Evolutionary conservation across 805 yeast genomes (phyloP).

Genomic region (Lipomyces mesembrius): DNA sequence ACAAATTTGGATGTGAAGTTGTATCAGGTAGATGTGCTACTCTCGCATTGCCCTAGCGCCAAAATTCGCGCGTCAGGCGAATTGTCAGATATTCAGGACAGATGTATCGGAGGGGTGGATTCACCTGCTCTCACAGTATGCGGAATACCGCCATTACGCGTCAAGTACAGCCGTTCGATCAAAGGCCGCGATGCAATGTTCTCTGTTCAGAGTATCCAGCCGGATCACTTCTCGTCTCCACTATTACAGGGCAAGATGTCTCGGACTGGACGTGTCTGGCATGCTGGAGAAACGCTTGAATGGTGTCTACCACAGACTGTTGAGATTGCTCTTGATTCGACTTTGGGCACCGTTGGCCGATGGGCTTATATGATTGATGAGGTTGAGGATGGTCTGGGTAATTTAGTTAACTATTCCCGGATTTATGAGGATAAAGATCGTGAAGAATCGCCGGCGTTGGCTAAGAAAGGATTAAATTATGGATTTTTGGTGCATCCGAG

Average conservation of each 20-base stretch:
- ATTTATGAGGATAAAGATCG: slow-evolving; percentile 35
- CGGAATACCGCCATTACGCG: slow-evolving; percentile 80
- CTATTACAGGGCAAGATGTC: slow-evolving; percentile 36
- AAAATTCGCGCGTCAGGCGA: slow-evolving; percentile 49
- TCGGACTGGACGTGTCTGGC: slow-evolving; percentile 34
- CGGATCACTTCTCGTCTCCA: slow-evolving; percentile 39
- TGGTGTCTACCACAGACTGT: slow-evolving; percentile 49
- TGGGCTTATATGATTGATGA: slow-evolving; percentile 62
- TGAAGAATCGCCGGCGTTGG: slow-evolving; percentile 43
- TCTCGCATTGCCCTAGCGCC: slow-evolving; percentile 81
- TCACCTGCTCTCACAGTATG: slow-evolving; percentile 57
- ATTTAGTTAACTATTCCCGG: slow-evolving; percentile 48
- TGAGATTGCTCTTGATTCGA: slow-evolving; percentile 52
- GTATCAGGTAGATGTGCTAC: slow-evolving; percentile 62
- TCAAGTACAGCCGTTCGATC: slow-evolving; percentile 52
- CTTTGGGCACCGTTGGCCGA: slow-evolving; percentile 54
- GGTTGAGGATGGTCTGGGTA: slow-evolving; percentile 71
- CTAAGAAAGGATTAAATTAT: slow-evolving; percentile 50
- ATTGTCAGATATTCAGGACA: slow-evolving; percentile 46
- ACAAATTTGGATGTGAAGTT: slow-evolving; percentile 62
- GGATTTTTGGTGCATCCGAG: slow-evolving; percentile 59
- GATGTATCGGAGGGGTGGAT: slow-evolving; percentile 68
- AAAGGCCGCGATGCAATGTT: slow-evolving; percentile 42
- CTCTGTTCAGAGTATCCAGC: slow-evolving; percentile 36
- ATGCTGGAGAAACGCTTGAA: slow-evolving; percentile 37